Base-by-base conservation (phyloP, 1,139 yeast species). In the Williopsis jadinii region DNA sequence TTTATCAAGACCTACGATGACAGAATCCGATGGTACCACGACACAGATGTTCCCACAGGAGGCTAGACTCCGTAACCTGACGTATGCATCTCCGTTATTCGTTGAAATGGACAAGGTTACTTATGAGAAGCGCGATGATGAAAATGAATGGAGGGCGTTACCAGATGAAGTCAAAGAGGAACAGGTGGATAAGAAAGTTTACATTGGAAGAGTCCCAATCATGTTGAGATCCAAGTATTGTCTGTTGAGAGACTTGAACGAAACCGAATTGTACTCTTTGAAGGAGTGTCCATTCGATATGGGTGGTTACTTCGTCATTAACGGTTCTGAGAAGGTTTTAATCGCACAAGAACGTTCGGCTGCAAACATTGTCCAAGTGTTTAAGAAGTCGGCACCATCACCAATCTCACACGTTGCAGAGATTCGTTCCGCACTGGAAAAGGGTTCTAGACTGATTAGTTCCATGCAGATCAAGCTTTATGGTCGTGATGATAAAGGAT, bases 21-120 rank as follows among this genome's bases (percentile, higher is more conserved):
- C 97, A 15, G 99, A 94, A 69, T 96, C 97, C 29, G 99, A 94
- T 67, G 99, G 99, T 69, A 88, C 95, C 29, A 90, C 97, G n/a
- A 94, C 88, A 57, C 95, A 95, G 13, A 81, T 94, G 84, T 86
- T 86, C 62, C 98, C 99, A 10, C 98, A 94, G 65, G 99, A 94
- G 64, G 98, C 98, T 9, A 77, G 99, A 56, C 73, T 92, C 51
- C 80, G 99, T 67, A 92, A 92, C 61, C 74, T 94, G 66, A 94
- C 99, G 0, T 94, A 94, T 62, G 86, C 97, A 5, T 86, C 97
- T 30, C 97, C 98, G 28, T 73, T 94, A 41, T 92, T 92, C 58
- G 97, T 94, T 35, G 97, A 92, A 59, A 92, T 94, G 87, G 80
- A 87, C 55, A 92, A 92, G 64, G 78, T 85, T 54, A 94, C 92